Percentiles rank a stretch among this genome's conserved stretches.
These are phyloP conservation scores for Jaltomata sinuosa DNA, from an alignment of 257 asterid species.

Conservation along the genomic window DNA sequence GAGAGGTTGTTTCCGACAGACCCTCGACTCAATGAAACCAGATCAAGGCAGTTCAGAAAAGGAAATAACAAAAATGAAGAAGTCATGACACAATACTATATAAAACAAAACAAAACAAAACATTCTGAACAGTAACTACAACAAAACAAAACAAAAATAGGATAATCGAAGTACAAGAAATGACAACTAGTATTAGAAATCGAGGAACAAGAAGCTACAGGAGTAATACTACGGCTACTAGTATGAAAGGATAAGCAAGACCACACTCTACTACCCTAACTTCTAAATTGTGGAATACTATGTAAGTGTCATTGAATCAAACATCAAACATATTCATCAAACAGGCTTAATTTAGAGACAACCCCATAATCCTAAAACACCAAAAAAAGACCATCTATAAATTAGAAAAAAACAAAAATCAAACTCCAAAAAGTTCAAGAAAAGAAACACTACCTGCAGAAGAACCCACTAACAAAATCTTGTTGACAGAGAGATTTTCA, in stretches of 20 bases:
- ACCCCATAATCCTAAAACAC: not conserved
- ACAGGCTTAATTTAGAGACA: not conserved
- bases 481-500: slow-evolving; percentile 6
- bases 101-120: not conserved
- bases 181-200: too few relatives aligned
- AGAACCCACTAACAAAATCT: slow-evolving; percentile 38
- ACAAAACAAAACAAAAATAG: not conserved
- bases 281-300: not conserved
- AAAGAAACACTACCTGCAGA: slow-evolving; percentile 34
- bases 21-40: not conserved
- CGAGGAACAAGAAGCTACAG: not conserved
- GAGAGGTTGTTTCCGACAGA: not conserved
- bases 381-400: too few relatives aligned
- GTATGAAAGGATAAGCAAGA: not conserved
- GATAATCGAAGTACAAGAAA: not conserved
- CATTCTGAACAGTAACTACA: too few relatives aligned
- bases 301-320: not conserved
- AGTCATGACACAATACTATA: not conserved
- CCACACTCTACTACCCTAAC: not conserved
- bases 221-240: not conserved
- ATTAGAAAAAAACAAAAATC: not conserved
- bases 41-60: not conserved
- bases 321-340: not conserved
- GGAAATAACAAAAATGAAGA: not conserved
- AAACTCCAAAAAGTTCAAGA: not conserved